Evolutionary conservation across 1,284 basidiomycete species (phyloP), one percentile per base, ranked within the genome.

Genomic region (Apiotrichum siamense): DNA sequence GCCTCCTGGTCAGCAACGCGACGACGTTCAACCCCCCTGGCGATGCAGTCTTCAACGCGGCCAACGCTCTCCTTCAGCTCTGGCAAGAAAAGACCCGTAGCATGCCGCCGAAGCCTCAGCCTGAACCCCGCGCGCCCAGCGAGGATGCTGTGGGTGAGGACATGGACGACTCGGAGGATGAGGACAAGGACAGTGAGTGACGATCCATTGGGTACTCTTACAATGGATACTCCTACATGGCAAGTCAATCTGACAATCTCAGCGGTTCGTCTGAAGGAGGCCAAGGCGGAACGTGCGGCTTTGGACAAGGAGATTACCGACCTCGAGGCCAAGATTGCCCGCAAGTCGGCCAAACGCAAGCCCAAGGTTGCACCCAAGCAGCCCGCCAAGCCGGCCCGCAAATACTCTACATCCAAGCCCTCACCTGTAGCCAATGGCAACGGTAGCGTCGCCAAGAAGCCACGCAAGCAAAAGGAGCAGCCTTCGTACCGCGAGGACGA

Each of bases 1-100:
- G 87, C 70, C 79, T 94, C 57, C 89, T 98, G 83, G 86, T 97
- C 65, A 80, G 83, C 52, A 99, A 99, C 72, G 97, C 93, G 69
- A 86, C 86, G 69, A 77, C 80, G 1, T 99, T 94, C 79, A 98
- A 99, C 64, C 90, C 91, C 7, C 79, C 83, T 7, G 88, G 86
- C 27, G 88, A 90, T 20, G 82, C 84, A 32, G 94, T 98, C 46
- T 84, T 91, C 66, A 80, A 83, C 50, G 85, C 88, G 20, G 92
- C 89, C 9, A 80, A 82, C 44, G 83, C 88, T 48, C 77, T 97
- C 21, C 83, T 92, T 68, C 80, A 81, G 33, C 73, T 92, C 23
- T 99, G 97, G 75, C 85, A 93, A 50, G 87, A 91, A 60, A 96
- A 93, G 75, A 93, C 88, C 88, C 81, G 81, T 66, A 77, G 77